Percentiles rank a stretch among this genome's conserved stretches.
phyloP scores from a whole-genome alignment of 108 stramenopile genomes.

The Nannochloropsis gaditana region DNA sequence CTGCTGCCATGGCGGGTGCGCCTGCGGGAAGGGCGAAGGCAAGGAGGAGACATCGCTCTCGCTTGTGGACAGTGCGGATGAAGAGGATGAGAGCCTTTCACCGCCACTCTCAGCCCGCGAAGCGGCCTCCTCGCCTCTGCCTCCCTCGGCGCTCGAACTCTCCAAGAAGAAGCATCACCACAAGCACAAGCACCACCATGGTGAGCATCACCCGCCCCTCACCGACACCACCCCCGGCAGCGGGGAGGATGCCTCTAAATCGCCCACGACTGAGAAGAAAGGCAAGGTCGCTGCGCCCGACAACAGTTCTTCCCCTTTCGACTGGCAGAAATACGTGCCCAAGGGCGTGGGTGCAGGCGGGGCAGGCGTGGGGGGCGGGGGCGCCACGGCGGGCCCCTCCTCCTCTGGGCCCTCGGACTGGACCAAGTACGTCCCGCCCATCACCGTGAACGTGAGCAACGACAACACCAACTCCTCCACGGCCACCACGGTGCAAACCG shows the following conservation, averaged over 20 bases:
- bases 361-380: background rate
- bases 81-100: background rate
- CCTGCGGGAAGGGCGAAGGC: background rate
- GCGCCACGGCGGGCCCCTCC: background rate
- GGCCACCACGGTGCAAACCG: background rate
- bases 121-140: background rate
- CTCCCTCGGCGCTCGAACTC: background rate
- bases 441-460: background rate
- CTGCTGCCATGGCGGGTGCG: background rate
- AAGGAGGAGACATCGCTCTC: background rate
- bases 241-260: background rate
- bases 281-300: background rate
- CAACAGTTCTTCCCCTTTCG: background rate
- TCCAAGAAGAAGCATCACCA: background rate
- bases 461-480: background rate
- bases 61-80: background rate
- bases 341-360: background rate
- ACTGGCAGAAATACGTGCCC: conserved; percentile 6
- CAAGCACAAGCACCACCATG: background rate
- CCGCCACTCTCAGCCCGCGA: background rate
- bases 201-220: background rate
- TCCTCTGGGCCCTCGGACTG: background rate
- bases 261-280: background rate
- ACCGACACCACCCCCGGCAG: background rate
- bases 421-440: background rate